Evolutionary conservation across 2,329 filamentous ascomycete genomes (phyloP), one percentile per base, ranked within the genome.

Genomic region (Eutypella sp.): DNA sequence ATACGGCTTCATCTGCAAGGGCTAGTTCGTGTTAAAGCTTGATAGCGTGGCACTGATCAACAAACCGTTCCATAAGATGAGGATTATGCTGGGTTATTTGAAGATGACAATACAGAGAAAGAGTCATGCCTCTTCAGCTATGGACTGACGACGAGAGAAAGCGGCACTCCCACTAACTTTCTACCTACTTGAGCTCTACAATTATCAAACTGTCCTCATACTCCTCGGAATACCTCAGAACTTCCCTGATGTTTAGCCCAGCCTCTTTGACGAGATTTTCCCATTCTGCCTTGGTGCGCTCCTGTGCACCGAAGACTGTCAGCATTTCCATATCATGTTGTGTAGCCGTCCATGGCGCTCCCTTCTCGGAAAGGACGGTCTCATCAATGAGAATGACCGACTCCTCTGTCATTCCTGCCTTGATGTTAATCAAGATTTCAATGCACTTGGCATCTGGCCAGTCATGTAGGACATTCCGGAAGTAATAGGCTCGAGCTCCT

Each of bases 341-440:
- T 2, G 40, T 22, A 2, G 10, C 25, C 33, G 25, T 41, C n/a
- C 13, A 20, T 31, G n/a, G 24, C 19, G 40, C 40, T 19, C 25
- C 40, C 8, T 16, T 5, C 38, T 46, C 41, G 19, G 45, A 15
- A 4, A 55, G 40, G 41, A 47, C 42, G 27, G 42, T 50, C 47
- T 55, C 52, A 11, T 52, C 52, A 16, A 55, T 48, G 2, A 55
- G 20, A 9, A 56, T 24, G 9, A 48, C 42, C 8, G 49, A 52
- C 9, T 49, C 25, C 9, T 41, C 41, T n/a, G 46, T 47, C 51
- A 56, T 46, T 18, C 40, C 53, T 3, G 25, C 41, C 15, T 44
- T 48, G 1, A 49, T 40, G 25, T 49, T 48, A 4, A 9, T 23
- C 5, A 56, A 42, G 8, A 56, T 49, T 11, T 44, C 11, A 3